These are phyloP conservation scores for Crithidia brevicula DNA, from an alignment of 208 protist genomes.

Conservation along the genomic window DNA sequence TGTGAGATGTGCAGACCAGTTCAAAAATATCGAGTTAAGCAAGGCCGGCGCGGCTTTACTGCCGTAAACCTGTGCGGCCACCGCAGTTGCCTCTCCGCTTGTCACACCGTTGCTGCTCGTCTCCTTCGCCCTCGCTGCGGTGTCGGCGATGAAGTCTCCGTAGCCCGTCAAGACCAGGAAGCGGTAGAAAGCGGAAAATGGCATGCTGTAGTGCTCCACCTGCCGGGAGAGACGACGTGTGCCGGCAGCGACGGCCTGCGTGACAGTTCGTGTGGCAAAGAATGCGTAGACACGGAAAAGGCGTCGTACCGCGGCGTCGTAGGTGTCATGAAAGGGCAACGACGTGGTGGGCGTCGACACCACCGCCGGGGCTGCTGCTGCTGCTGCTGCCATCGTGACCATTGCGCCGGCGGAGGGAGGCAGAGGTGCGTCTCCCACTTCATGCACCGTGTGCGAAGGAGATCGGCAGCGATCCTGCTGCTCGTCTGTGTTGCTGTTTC, in stretches of 20 bases:
- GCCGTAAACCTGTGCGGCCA: too few species aligned
- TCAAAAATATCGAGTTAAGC: too few species aligned
- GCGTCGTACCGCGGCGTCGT: constrained; percentile 32
- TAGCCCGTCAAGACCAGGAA: constrained; percentile 32
- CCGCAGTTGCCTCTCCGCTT: too few species aligned
- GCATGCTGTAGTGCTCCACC: constrained; percentile 30
- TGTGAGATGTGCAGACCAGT: constrained; percentile 12
- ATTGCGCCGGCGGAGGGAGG: neutral
- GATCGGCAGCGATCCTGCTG: neutral
- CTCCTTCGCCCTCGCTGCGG: neutral
- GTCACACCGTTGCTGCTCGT: too few species aligned
- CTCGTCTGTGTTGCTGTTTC: too few species aligned
- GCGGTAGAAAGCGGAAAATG: constrained; percentile 28
- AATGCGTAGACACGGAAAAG: constrained; percentile 33
- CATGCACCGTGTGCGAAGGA: constrained; percentile 18
- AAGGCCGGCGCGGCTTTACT: too few species aligned
- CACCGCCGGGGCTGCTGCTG: neutral
- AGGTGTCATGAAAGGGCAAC: constrained; percentile 20
- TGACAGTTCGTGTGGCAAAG: constrained; percentile 22
- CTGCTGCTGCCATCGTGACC: neutral
- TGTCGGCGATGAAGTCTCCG: constrained; percentile 22
- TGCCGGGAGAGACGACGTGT: neutral
- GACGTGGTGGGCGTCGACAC: neutral
- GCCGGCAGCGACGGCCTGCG: constrained; percentile 1
- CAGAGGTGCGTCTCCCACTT: neutral